Percentiles rank a stretch among this genome's conserved stretches.
These are phyloP conservation scores for Eucalyptus erythrocorys DNA, from an alignment of 345 rosid genomes.

Conservation along the genomic window DNA sequence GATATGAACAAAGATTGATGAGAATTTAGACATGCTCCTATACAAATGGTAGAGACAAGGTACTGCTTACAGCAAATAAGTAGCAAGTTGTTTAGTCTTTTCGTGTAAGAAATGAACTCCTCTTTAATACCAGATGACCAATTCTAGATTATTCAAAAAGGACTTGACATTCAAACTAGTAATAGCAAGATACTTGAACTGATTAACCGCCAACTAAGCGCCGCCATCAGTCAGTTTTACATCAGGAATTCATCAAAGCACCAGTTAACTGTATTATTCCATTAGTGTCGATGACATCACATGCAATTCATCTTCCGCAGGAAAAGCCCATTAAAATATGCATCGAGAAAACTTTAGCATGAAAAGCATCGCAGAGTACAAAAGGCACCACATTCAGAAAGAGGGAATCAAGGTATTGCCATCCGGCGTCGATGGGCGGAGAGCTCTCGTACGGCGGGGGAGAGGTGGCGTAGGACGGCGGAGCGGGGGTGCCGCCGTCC, in stretches of 20 bases:
- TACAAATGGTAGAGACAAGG: background rate
- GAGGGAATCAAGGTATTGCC: background rate
- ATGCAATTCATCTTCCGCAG: background rate
- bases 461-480: background rate
- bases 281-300: background rate
- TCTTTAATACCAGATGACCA: too few species aligned
- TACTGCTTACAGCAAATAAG: background rate
- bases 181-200: too few species aligned
- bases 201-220: fast-evolving
- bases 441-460: constrained; percentile 2
- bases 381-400: background rate
- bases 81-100: background rate
- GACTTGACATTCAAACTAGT: background rate
- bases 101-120: too few species aligned
- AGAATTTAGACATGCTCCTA: background rate
- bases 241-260: background rate
- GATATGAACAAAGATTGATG: background rate
- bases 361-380: background rate
- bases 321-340: background rate
- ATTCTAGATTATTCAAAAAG: background rate
- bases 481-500: background rate
- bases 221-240: background rate
- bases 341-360: too few species aligned
- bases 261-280: background rate
- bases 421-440: constrained; percentile 52